phyloP scores from a whole-genome alignment of 164 flowering plant genomes.

The Dillenia turbinata region DNA sequence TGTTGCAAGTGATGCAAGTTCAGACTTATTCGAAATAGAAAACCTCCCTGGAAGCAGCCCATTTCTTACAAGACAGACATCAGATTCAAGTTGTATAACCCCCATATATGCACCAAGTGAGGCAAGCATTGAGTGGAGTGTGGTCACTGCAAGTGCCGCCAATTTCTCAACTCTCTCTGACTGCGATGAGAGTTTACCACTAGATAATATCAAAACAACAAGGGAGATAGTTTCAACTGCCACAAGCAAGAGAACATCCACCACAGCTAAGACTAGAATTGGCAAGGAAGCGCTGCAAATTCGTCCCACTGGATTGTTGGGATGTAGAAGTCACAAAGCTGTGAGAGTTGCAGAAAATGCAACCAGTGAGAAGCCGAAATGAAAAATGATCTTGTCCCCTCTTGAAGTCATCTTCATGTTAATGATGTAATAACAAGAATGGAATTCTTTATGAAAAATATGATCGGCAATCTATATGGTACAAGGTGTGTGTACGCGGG shows the following conservation, averaged over 20 bases:
- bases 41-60: slow-evolving; percentile 25
- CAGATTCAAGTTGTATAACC: slow-evolving; percentile 17
- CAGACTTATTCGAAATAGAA: slow-evolving; percentile 63
- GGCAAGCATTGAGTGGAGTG: slow-evolving; percentile 77
- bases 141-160: slow-evolving; percentile 70
- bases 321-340: slow-evolving; percentile 52
- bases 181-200: slow-evolving; percentile 22
- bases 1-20: slow-evolving; percentile 52
- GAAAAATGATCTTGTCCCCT: slow-evolving; percentile 7
- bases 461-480: not conserved
- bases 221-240: not conserved
- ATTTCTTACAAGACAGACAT: no score
- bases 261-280: slow-evolving; percentile 2
- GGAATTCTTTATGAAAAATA: slow-evolving; percentile 13
- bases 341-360: slow-evolving; percentile 48
- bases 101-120: slow-evolving; percentile 44
- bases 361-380: slow-evolving; percentile 12
- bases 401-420: slow-evolving; percentile 15
- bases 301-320: slow-evolving; percentile 22
- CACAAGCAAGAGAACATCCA: not conserved
- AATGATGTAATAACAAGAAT: slow-evolving; percentile 7
- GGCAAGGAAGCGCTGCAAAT: slow-evolving; percentile 17
- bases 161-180: slow-evolving; percentile 43
- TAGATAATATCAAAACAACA: not conserved
- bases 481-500: slow-evolving; percentile 10